Evolutionary conservation across 768 basidiomycete species (phyloP).

Genomic region (Podaxis rugospora): DNA sequence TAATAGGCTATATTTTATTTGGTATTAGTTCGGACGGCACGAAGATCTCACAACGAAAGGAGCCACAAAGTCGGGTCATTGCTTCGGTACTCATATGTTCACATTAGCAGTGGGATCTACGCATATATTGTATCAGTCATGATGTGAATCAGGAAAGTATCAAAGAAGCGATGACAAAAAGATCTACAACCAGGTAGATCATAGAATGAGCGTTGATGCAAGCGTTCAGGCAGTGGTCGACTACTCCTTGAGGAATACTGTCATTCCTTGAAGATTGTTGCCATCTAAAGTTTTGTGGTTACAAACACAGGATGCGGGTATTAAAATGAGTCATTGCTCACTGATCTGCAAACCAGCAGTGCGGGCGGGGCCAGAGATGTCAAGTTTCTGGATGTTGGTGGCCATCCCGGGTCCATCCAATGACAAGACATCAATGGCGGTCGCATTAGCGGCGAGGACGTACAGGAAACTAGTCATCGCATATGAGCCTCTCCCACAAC

Average conservation of each 20-base stretch:
- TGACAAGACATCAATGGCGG: slow-evolving; percentile 22
- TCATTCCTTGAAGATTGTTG: slow-evolving; percentile 33
- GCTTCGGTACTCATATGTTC: not conserved
- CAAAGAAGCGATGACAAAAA: not conserved
- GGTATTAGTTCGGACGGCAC: not conserved
- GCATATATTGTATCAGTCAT: too few relatives aligned
- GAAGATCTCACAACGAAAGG: not conserved
- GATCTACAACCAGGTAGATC: not conserved
- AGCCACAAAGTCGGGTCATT: not conserved
- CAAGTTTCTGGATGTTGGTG: slow-evolving; percentile 20
- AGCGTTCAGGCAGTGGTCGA: not conserved
- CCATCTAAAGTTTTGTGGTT: slow-evolving; percentile 17
- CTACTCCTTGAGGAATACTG: slow-evolving; percentile 23
- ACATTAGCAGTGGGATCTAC: not conserved
- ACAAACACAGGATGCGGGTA: not conserved
- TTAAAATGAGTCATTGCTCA: slow-evolving; percentile 17
- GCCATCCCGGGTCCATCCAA: slow-evolving; percentile 24
- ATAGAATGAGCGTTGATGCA: not conserved
- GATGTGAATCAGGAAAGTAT: not conserved
- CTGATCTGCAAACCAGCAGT: slow-evolving; percentile 28
- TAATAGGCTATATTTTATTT: not conserved
- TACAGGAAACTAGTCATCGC: slow-evolving; percentile 21
- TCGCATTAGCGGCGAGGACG: slow-evolving; percentile 24
- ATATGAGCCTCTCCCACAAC: not conserved
- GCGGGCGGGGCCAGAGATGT: slow-evolving; percentile 14